These are phyloP conservation scores for Suillus placidus DNA, from an alignment of 768 basidiomycete genomes.

Conservation along the genomic window DNA sequence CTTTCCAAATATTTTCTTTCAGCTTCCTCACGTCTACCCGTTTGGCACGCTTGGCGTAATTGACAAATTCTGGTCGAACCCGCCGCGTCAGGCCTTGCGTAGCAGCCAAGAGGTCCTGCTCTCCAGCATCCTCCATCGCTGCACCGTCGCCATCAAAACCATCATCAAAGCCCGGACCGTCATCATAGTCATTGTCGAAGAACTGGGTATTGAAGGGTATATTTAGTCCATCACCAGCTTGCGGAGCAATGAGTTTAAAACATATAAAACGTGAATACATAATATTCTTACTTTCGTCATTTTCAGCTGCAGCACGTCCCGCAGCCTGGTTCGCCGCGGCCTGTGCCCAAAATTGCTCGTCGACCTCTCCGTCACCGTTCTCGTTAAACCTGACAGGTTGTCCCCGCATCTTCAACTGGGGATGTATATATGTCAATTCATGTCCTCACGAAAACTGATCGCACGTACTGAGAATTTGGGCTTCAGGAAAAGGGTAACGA, in stretches of 20 bases:
- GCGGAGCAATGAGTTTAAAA: constrained; percentile 26
- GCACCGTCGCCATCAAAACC: constrained; percentile 49
- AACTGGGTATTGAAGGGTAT: constrained; percentile 95
- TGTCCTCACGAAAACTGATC: constrained; percentile 8
- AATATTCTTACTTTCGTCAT: constrained; percentile 60
- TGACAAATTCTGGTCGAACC: constrained; percentile 84
- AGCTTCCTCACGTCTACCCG: constrained; percentile 94
- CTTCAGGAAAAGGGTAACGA: constrained; percentile 93
- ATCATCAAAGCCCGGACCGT: constrained; percentile 72
- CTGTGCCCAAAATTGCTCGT: constrained; percentile 97
- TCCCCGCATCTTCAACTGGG: constrained; percentile 88
- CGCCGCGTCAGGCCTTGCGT: constrained; percentile 78
- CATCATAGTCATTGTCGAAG: constrained; percentile 92
- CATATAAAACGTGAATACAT: neutral
- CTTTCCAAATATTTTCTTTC: constrained; percentile 98
- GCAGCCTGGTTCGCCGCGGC: constrained; percentile 85
- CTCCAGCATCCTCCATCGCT: constrained; percentile 61
- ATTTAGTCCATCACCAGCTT: constrained; percentile 48
- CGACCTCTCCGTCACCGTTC: constrained; percentile 82
- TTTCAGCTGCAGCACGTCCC: constrained; percentile 52
- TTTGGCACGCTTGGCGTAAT: constrained; percentile 94
- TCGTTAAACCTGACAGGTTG: constrained; percentile 57
- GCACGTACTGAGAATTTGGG: constrained; percentile 86
- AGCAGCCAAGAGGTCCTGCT: constrained; percentile 86
- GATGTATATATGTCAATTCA: constrained; percentile 11